Percentiles rank a stretch among this genome's conserved stretches.
Evolutionary conservation across 768 basidiomycete genomes (phyloP).

Genomic region (Aureoboletus auriporus): DNA sequence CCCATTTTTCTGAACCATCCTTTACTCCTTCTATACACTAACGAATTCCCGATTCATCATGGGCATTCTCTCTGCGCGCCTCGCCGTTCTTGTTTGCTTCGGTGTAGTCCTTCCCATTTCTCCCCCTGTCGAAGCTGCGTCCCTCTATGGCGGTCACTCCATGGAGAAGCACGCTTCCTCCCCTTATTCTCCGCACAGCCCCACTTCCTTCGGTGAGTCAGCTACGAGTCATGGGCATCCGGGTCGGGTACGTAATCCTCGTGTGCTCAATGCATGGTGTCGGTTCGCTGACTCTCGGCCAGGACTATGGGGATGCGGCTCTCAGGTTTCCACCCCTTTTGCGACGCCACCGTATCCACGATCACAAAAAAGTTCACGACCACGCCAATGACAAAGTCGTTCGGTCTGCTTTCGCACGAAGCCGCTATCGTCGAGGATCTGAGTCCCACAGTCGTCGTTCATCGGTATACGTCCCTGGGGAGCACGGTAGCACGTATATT

Average conservation of each 20-base stretch:
- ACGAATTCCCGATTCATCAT: constrained; percentile 32
- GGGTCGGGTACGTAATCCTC: constrained; percentile 4
- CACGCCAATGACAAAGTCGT: constrained; percentile 5
- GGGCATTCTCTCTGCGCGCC: constrained; percentile 46
- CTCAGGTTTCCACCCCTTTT: constrained; percentile 14
- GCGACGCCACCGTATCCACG: constrained; percentile 7
- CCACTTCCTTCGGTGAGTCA: neutral
- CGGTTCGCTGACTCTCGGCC: neutral
- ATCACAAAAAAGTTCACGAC: neutral
- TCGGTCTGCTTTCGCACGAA: constrained; percentile 19
- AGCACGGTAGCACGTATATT: constrained; percentile 25
- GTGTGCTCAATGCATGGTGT: neutral
- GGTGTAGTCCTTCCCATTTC: constrained; percentile 41
- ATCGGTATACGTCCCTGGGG: constrained; percentile 20
- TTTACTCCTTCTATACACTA: constrained; percentile 7
- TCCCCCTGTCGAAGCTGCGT: constrained; percentile 36
- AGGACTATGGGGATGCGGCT: neutral
- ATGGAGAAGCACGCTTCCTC: constrained; percentile 3
- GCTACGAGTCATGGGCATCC: neutral
- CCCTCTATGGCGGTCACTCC: constrained; percentile 25
- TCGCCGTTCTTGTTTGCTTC: constrained; percentile 45
- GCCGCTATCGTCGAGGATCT: constrained; percentile 13
- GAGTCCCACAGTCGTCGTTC: constrained; percentile 13
- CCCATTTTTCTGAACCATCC: constrained; percentile 8
- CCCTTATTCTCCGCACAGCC: neutral